Base-by-base conservation (phyloP, 2,329 filamentous ascomycete genomes). In the Penicillium sp. region DNA sequence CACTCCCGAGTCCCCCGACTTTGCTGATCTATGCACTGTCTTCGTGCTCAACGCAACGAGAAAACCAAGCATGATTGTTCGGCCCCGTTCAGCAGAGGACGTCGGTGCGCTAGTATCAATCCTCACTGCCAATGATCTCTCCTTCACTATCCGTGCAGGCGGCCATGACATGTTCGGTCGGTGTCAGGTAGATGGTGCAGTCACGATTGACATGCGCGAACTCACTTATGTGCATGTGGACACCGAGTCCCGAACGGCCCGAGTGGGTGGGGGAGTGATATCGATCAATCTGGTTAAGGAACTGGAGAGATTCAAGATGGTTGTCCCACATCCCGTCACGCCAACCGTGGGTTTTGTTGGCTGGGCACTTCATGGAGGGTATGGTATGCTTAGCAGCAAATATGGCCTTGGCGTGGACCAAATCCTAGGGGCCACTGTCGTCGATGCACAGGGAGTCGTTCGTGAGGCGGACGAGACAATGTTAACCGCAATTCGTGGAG, bases 121-220 rank as follows among this genome's bases (percentile, higher is more conserved):
- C 42, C 45, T 62, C 9, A 63, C 47, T 39, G 39, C 54, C 26
- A 62, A 62, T 52, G 26, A 52, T 31, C 57, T 70, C 10, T 60
- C 59, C 13, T 67, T 70, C 53, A 66, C 70, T 19, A 61, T 78
- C 19, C 67, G 73, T 6, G 63, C 58, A 7, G 75, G 76, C 10
- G 75, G 75, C 1, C 74, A 77, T 61, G 73, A 75, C 52, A 65
- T 73, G 33, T 69, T 62, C 27, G 72, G 73, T 2, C 61, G 68
- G 1, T 70, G 68, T n/a, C 66, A 68, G n/a, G 65, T 69, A 4
- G 45, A 67, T 4, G 69, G 61, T 29, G 69, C 69, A 4, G 44
- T 78, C 14, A 69, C 66, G 2, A 72, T 79, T 31, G 76, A 78
- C 51, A 56, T 78, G 66, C 72, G 76, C 19, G 72, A 71, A 42